Evolutionary conservation across 495 filamentous ascomycete genomes (phyloP).

Genomic region (Penicillium desertorum): DNA sequence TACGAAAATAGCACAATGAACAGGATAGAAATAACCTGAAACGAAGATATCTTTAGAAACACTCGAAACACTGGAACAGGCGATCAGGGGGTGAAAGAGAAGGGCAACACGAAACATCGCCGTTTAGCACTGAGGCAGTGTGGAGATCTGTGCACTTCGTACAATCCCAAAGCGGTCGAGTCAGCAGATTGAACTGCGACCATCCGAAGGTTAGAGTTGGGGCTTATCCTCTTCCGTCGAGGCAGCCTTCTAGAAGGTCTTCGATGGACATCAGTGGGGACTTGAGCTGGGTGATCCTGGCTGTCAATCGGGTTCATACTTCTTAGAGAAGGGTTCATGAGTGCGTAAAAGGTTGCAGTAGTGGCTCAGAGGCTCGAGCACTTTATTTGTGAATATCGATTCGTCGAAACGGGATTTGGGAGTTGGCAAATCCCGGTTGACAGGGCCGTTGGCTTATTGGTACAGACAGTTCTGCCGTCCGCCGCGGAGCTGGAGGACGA

Average conservation of each 20-base stretch:
- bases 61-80: constrained; percentile 7
- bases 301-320: constrained; percentile 14
- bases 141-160: constrained; percentile 3
- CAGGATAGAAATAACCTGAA: constrained; percentile 1
- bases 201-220: neutral
- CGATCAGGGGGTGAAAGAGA: constrained; percentile 7
- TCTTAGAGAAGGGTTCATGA: constrained; percentile 2
- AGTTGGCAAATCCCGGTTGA: neutral
- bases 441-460: neutral
- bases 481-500: neutral
- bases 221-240: neutral
- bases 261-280: constrained; percentile 1
- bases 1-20: constrained; percentile 12
- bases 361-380: constrained; percentile 1
- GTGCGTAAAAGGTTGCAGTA: neutral
- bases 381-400: neutral
- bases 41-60: constrained; percentile 19
- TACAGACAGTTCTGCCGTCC: neutral
- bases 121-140: constrained; percentile 13
- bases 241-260: constrained; percentile 14
- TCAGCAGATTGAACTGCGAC: constrained; percentile 15
- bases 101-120: constrained; percentile 8
- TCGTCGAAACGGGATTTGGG: neutral
- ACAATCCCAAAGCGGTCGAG: constrained; percentile 1
- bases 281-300: constrained; percentile 13